Evolutionary conservation across 225 moss, liverwort and hornwort genomes (phyloP), one percentile per base, ranked within the genome.

Genomic region (Antitrichia curtipendula): DNA sequence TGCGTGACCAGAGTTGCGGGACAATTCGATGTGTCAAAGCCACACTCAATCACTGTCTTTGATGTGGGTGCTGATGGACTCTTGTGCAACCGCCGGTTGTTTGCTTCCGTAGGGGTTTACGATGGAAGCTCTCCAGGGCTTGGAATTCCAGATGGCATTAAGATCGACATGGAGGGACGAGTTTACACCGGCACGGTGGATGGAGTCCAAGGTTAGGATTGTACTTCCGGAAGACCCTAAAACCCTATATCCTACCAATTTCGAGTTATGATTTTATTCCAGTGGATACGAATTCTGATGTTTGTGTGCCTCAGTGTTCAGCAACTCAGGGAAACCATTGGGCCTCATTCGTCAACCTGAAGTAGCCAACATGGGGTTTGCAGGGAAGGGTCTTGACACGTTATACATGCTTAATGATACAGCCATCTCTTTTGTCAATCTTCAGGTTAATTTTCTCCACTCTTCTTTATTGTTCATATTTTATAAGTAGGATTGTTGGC

Each of bases 121-220:
- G 93, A 95, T 53, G 93, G 94, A 41, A 90, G 90, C 43, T 16
- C 72, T 6, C 90, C 85, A 17, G 81, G 86, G 27, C 90, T 95
- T 60, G 95, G 92, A 52, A 75, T 89, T 59, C 95, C 94, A 24
- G 94, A 93, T 76, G 93, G 93, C 17, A 90, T 94, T 68, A 94
- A 95, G 92, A 92, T 95, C 43, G 95, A 95, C 86, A 94, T 72
- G 16, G 86, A 73, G 27, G 95, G 86, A 18, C 92, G 94, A 41
- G 94, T 95, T 8, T 95, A 95, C 50, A 84, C 71, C 34, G 91
- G 84, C 88, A 91, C 83, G 52, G 87, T 90, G 52, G 95, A 95
- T 87, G 94, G 94, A 34, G 76, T 95, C 27, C 95, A 94, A 86
- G 95, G 92, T 95, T 34, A 45, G 84, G 18, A 8, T 9, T 82